Evolutionary conservation across 805 yeast species (phyloP).

Genomic region (Zygosaccharomyces bailii): DNA sequence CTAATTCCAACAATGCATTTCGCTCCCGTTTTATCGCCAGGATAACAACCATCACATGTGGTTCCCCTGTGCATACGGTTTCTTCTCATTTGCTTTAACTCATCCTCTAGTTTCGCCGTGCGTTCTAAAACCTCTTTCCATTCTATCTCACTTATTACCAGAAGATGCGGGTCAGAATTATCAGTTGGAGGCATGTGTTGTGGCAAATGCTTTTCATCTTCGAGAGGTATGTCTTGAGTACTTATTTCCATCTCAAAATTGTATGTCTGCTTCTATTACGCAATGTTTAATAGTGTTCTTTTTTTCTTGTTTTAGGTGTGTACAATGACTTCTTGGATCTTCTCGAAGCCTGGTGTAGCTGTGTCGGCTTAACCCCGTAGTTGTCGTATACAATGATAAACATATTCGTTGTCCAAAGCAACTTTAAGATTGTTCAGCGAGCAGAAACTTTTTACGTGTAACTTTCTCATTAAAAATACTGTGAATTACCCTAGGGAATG

Average conservation of each 20-base stretch:
- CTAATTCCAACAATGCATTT: slow-evolving; percentile 39
- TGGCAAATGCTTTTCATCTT: neutral
- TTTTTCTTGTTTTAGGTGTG: too few species aligned
- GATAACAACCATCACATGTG: slow-evolving; percentile 30
- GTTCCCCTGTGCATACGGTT: neutral
- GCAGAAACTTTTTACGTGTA: too few species aligned
- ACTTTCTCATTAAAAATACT: too few species aligned
- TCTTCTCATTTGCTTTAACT: neutral
- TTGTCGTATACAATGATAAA: too few species aligned
- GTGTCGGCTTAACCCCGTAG: too few species aligned
- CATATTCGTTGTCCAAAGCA: too few species aligned
- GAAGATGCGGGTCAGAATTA: neutral
- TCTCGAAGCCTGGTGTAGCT: too few species aligned
- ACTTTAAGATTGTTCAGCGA: too few species aligned
- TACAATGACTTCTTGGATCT: too few species aligned
- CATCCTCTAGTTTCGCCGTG: neutral
- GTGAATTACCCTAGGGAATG: too few species aligned
- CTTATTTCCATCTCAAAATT: neutral
- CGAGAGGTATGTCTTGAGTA: neutral
- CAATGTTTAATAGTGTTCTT: too few species aligned
- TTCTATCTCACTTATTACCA: neutral
- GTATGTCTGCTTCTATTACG: too few species aligned
- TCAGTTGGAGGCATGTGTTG: neutral
- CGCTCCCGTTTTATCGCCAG: slow-evolving; percentile 11
- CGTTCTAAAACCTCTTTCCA: neutral